These are phyloP conservation scores for Vitellaria paradoxa DNA, from an alignment of 179 eudicot species.

Conservation along the genomic window DNA sequence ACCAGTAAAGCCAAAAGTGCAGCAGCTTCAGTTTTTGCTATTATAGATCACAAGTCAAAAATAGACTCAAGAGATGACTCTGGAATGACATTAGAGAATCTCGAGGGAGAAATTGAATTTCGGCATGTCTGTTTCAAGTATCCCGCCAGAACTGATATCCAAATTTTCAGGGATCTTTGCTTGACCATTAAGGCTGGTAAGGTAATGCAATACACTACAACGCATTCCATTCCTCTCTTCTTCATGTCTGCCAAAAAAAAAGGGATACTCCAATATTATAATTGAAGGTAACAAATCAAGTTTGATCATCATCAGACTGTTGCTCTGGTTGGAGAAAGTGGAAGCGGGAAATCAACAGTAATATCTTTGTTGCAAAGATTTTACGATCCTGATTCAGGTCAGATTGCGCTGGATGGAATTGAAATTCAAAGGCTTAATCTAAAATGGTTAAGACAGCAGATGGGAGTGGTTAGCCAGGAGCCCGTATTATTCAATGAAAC, in stretches of 20 bases:
- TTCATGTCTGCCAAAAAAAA: neutral
- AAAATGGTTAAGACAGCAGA: conserved; percentile 53
- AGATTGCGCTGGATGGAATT: conserved; percentile 38
- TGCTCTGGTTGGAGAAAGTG: conserved; percentile 54
- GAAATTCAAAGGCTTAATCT: conserved; percentile 38
- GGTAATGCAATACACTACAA: conserved; percentile 19
- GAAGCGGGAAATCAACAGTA: conserved; percentile 50
- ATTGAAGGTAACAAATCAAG: no score
- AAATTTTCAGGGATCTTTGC: conserved; percentile 33
- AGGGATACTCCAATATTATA: no score
- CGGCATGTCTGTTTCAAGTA: conserved; percentile 37
- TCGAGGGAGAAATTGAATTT: conserved; percentile 44
- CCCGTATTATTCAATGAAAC: conserved; percentile 44
- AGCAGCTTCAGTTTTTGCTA: conserved; percentile 37
- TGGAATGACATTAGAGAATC: conserved; percentile 30
- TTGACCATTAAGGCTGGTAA: conserved; percentile 37
- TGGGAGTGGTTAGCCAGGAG: conserved; percentile 56
- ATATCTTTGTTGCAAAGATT: conserved; percentile 44
- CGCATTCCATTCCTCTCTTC: neutral
- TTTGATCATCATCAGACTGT: conserved; percentile 23
- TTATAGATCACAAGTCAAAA: conserved; percentile 38
- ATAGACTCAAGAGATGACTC: conserved; percentile 42
- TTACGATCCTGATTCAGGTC: conserved; percentile 42
- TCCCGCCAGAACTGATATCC: conserved; percentile 42
- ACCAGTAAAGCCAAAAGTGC: conserved; percentile 39